These are phyloP conservation scores for Lentinula raphanica DNA, from an alignment of 768 basidiomycete genomes.

Conservation along the genomic window DNA sequence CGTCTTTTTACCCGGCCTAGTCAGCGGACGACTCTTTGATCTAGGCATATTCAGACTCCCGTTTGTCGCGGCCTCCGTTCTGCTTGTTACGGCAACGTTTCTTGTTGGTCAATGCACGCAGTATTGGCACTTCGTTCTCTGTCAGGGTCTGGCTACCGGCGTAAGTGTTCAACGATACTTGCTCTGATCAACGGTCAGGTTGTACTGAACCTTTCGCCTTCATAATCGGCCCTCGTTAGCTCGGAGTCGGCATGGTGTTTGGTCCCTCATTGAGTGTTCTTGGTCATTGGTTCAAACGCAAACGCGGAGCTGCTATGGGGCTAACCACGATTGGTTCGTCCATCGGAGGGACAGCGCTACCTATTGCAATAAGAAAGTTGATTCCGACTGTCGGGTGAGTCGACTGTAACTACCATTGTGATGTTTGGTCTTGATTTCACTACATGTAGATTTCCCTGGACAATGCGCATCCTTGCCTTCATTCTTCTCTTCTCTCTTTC, in stretches of 20 bases:
- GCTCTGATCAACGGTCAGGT: too few relatives aligned
- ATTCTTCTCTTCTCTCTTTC: conserved; percentile 45
- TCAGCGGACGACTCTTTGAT: conserved; percentile 48
- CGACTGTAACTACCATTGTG: too few relatives aligned
- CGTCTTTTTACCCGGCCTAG: conserved; percentile 35
- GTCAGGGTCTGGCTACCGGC: conserved; percentile 47
- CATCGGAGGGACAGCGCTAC: conserved; percentile 58
- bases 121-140: conserved; percentile 54
- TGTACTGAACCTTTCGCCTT: too few relatives aligned
- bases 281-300: conserved; percentile 62
- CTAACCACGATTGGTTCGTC: conserved; percentile 52
- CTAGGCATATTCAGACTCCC: conserved; percentile 42
- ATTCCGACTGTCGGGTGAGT: conserved; percentile 50
- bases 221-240: conserved; percentile 9
- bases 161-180: conserved; percentile 21
- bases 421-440: too few relatives aligned
- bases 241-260: conserved; percentile 40
- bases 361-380: conserved; percentile 50
- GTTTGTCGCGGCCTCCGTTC: conserved; percentile 25
- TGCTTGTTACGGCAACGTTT: conserved; percentile 37
- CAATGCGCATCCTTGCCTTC: conserved; percentile 61
- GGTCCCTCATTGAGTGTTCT: conserved; percentile 45
- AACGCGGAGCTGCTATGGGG: conserved; percentile 49
- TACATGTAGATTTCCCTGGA: conserved; percentile 71
- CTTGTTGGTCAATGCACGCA: conserved; percentile 44